phyloP scores from a whole-genome alignment of 2,329 filamentous ascomycete species.

The Aspergillus ustus region DNA sequence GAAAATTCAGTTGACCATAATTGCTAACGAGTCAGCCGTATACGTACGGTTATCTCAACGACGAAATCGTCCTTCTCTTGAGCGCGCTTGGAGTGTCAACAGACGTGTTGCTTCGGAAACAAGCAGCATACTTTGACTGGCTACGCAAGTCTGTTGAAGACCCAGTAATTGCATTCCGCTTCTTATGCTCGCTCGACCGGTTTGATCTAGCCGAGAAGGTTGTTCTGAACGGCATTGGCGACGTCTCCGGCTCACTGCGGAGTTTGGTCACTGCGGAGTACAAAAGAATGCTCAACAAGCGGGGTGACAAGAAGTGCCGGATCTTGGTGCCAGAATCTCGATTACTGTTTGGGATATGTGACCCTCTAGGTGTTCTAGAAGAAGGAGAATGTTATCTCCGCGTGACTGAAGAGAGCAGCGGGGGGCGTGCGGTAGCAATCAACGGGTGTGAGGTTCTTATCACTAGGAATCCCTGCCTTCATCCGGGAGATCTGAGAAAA shows the following conservation, averaged over 20 bases:
- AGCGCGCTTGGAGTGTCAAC: not conserved
- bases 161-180: not conserved
- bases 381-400: constrained; percentile 9
- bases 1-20: not conserved
- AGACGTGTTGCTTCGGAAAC: not conserved
- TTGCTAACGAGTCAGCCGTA: not conserved
- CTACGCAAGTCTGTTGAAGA: not conserved
- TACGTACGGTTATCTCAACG: constrained; percentile 3
- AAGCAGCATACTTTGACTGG: not conserved
- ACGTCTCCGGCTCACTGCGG: not conserved
- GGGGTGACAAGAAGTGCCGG: not conserved
- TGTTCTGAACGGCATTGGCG: not conserved
- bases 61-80: constrained; percentile 3
- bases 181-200: not conserved
- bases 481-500: constrained; percentile 1
- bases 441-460: not conserved
- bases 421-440: not conserved
- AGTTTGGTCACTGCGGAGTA: not conserved
- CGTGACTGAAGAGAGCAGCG: not conserved
- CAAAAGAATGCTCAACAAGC: constrained; percentile 2
- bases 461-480: constrained; percentile 4
- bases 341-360: constrained; percentile 5
- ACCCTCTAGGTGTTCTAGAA: constrained; percentile 1
- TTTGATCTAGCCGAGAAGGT: not conserved
- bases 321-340: not conserved